Conservation (phyloP, 192 early-diverging fungal species). For the Gryganskiella cystojenkinii region DNA sequence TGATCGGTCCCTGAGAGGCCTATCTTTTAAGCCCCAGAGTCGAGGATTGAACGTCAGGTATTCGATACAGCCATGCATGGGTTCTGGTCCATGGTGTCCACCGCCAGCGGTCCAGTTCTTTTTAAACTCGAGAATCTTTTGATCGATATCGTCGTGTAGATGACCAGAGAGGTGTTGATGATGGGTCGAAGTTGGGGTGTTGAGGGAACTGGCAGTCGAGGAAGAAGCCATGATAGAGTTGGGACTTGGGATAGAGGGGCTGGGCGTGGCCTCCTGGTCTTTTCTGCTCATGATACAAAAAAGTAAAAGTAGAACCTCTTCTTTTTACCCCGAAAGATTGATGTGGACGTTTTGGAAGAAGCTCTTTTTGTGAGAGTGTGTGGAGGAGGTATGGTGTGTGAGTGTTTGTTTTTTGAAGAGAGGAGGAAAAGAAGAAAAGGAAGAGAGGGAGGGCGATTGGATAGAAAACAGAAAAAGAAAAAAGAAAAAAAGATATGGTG, state of each 20-base stretch:
- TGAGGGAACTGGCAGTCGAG: conserved; percentile 37
- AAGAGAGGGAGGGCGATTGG: conserved; percentile 1
- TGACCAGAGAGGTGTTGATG: conserved; percentile 7
- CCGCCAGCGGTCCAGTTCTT: conserved; percentile 33
- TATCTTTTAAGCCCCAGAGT: conserved; percentile 34
- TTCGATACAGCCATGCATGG: conserved; percentile 25
- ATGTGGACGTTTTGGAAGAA: too few relatives aligned
- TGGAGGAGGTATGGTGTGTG: neutral
- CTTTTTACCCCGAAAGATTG: too few relatives aligned
- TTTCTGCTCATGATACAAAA: neutral
- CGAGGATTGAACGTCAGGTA: conserved; percentile 47
- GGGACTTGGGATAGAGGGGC: conserved; percentile 50
- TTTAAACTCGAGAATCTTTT: conserved; percentile 33
- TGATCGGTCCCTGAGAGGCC: conserved; percentile 15
- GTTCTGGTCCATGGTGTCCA: conserved; percentile 25
- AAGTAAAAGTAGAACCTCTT: too few relatives aligned
- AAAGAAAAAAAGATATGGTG: neutral
- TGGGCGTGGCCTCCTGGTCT: conserved; percentile 23
- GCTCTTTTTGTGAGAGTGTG: neutral
- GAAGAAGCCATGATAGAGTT: conserved; percentile 27
- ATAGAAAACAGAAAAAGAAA: neutral
- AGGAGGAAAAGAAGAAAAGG: neutral
- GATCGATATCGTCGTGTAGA: conserved; percentile 33
- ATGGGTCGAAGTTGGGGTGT: conserved; percentile 26
- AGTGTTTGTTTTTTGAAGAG: too few relatives aligned